Percentiles rank a stretch among this genome's conserved stretches.
phyloP scores from a whole-genome alignment of 306 rosid genomes.

The Corylus americana region DNA sequence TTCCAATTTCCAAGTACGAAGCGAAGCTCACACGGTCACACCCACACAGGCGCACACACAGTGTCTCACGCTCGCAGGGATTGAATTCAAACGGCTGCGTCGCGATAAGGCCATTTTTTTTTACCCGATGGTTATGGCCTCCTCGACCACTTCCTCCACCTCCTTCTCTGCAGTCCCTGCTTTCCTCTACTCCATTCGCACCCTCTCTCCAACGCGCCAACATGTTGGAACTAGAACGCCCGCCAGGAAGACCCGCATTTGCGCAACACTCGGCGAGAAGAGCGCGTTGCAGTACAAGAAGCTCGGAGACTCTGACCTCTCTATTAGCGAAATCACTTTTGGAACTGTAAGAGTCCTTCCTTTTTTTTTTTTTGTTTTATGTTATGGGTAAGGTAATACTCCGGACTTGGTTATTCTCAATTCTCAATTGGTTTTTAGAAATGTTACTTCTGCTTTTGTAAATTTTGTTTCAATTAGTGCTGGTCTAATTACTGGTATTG shows the following conservation, averaged over 20 bases:
- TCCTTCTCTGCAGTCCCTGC: constrained; percentile 17
- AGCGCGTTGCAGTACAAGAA: constrained; percentile 56
- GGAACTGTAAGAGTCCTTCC: too few species aligned
- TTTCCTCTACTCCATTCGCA: constrained; percentile 18
- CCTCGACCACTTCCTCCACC: not conserved
- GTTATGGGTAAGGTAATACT: not conserved
- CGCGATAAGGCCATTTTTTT: constrained; percentile 24
- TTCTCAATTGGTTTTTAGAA: not conserved
- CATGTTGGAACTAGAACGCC: constrained; percentile 9
- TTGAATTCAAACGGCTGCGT: not conserved
- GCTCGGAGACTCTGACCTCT: constrained; percentile 89
- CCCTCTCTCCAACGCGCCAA: not conserved
- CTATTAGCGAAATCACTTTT: constrained; percentile 62
- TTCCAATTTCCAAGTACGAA: not conserved
- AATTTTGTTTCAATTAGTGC: too few species aligned
- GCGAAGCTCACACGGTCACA: not conserved
- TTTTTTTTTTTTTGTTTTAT: not conserved
- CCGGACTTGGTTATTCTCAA: too few species aligned
- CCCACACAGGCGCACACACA: too few species aligned
- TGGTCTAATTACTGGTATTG: not conserved
- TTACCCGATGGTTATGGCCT: constrained; percentile 32
- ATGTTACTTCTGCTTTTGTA: too few species aligned
- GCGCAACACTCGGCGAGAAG: constrained; percentile 33
- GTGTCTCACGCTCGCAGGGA: not conserved
- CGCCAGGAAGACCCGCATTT: constrained; percentile 18